Base-by-base conservation (phyloP, 2,329 filamentous ascomycete genomes). In the Ascochyta rabiei region DNA sequence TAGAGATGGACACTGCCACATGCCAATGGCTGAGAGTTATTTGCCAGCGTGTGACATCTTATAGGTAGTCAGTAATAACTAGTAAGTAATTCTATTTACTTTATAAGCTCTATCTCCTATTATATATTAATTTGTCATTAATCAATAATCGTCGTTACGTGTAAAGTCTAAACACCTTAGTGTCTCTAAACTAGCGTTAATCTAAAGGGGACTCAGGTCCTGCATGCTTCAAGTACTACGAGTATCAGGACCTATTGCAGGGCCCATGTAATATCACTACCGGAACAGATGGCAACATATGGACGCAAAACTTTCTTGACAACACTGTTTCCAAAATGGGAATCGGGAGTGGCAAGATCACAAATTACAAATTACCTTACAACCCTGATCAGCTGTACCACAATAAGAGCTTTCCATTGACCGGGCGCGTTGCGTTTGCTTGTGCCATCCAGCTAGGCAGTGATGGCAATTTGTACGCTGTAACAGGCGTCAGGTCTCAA, bases 181-280 rank as follows among this genome's bases (percentile, higher is more conserved):
- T n/a, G n/a, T n/a, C n/a, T n/a, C n/a, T n/a, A n/a, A n/a, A n/a
- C n/a, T n/a, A n/a, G n/a, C n/a, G n/a, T n/a, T 54, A 57, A 26
- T 53, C 50, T 1, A 57, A 51, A n/a, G 55, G 55, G 23, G 46
- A 57, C 33, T 57, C 50, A 10, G 33, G 44, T 26, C 37, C 55
- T 13, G 16, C 38, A 23, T 50, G 41, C 9, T 57, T 54, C 33
- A 46, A 33, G 15, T 57, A 53, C 40, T 53, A 53, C 24, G 54
- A 57, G 7, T 49, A 53, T 4, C 44, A 42, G 12, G 43, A 40
- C n/a, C 16, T 45, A 12, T 23, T 57, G 4, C 54, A 57, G 15
- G 54, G 54, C n/a, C 48, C 48, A 1, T 57, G 54, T 35, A 48
- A 57, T 21, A 53, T 57, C n/a, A 41, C 54, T 3, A 57, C 48